Evolutionary conservation across 176 grass and related monocot genomes (phyloP), one percentile per base, ranked within the genome.

Genomic region (Zoysia pacifica): DNA sequence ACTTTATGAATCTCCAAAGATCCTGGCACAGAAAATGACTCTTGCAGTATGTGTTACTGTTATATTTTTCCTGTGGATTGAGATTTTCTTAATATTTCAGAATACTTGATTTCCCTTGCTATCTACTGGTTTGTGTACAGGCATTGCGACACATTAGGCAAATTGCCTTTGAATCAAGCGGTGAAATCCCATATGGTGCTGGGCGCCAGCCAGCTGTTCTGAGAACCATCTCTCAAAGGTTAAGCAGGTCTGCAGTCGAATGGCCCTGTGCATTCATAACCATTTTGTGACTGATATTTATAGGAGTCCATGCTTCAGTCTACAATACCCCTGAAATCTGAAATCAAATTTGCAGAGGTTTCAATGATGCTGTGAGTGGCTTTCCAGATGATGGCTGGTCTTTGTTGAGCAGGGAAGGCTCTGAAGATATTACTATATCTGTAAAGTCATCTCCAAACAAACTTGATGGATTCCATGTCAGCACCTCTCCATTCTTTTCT

Each of bases 351-450:
- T 87, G 80, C 74, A 99, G 97, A 76, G 97, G 97, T 36, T 99
- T 99, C 83, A 99, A 99, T 44, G 93, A 99, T 96, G 93, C 97
- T 69, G 86, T 99, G 43, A 96, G 88, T 28, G 97, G 97, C 64
- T 99, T 99, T 70, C 50, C 82, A 64, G 97, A 93, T 84, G 97
- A 99, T 86, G 97, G 97, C 7, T 99, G 97, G 97, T 93, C 92
- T 44, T 60, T 95, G 60, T 65, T 99, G 84, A 74, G 55, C 53
- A 93, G 76, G 60, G 97, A 99, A 52, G 97, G 97, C 1, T 59
- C 84, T 71, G 93, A 99, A 62, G 97, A 99, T 86, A 90, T 99
- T 45, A 94, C 89, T 20, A 88, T 99, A 43, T 56, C 90, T 15
- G 85, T 99, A 16, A 99, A 95, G 70, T 86, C 90, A 7, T 91